Base-by-base conservation (phyloP, 306 rosid species). In the Castanopsis chinensis region DNA sequence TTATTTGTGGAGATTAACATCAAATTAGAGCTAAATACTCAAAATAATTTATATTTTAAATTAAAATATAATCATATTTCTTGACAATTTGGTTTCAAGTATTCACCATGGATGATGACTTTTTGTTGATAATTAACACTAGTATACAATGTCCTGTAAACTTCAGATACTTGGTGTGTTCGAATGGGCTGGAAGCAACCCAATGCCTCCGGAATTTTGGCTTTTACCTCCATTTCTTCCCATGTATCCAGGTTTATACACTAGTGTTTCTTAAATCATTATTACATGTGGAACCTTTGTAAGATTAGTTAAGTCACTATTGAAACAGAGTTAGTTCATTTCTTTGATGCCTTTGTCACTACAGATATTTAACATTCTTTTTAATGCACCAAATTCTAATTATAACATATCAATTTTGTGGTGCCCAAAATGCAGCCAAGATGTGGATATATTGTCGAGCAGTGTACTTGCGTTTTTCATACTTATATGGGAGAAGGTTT, bases 381-480 rank as follows among this genome's bases (percentile, higher is more conserved):
- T 33, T 33, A 33, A 33, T 33, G 37, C 37, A 1, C 41, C 41
- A 33, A 35, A 35, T 35, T n/a, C 27, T 57, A 4, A 19, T 17
- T 21, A 58, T 58, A 20, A 5, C 65, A 8, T 58, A 10, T 58
- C 13, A 20, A 21, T 3, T 58, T 5, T 12, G 1, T 12, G 41
- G 0, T 10, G 17, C 15, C 19, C 2, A 28, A n/a, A 58, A 49
- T 86, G 81, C 88, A 92, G 98, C 91, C 8, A 93, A 93, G 82
- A 90, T 93, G 96, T 90, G 89, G 86, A 90, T 97, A 76, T 91
- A 89, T 57, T 91, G 91, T 21, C 93, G 97, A 12, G 21, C 84
- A 86, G 87, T 88, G 1, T 91, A 86, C 86, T 76, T 93, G 88
- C 92, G 92, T 6, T 91, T 93, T 95, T 93, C 98, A 0, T 91